Conservation (phyloP, 495 filamentous ascomycete species). For the Penicillium malachiteum region DNA sequence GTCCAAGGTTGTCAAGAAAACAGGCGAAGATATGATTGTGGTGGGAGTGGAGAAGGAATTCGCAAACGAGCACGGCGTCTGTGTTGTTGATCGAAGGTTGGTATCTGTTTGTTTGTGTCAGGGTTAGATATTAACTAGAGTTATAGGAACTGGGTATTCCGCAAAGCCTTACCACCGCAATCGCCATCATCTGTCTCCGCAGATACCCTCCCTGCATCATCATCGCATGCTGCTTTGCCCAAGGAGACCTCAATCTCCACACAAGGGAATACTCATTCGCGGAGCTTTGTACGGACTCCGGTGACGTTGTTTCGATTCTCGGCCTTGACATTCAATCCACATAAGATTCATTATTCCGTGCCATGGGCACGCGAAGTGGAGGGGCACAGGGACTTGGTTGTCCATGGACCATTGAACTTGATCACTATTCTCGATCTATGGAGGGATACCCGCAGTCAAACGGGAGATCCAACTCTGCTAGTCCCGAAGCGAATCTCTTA, state of each 20-base stretch:
- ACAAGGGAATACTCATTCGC: constrained; percentile 30
- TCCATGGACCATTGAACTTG: constrained; percentile 64
- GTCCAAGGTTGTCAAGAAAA: constrained; percentile 50
- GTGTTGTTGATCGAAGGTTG: constrained; percentile 54
- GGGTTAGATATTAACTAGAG: not conserved
- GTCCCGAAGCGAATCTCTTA: constrained; percentile 55
- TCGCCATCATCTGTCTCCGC: constrained; percentile 17
- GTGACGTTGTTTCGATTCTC: constrained; percentile 68
- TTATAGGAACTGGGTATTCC: constrained; percentile 60
- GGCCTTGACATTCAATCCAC: constrained; percentile 69
- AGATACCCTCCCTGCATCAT: constrained; percentile 2
- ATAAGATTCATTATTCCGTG: constrained; percentile 69
- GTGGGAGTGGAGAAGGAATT: constrained; percentile 63
- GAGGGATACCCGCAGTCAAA: constrained; percentile 44
- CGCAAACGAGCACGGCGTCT: constrained; percentile 48
- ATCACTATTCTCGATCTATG: constrained; percentile 65
- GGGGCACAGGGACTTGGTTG: constrained; percentile 57
- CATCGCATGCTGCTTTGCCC: constrained; percentile 16
- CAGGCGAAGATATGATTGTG: constrained; percentile 63
- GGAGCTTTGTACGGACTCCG: constrained; percentile 53
- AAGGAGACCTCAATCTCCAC: constrained; percentile 26
- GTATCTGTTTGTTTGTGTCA: not conserved
- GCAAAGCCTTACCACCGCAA: constrained; percentile 40
- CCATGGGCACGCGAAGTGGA: constrained; percentile 59
- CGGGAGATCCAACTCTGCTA: constrained; percentile 13